Conservation (phyloP, 2,329 filamentous ascomycete species). For the Magnaporthiopsis poae region DNA sequence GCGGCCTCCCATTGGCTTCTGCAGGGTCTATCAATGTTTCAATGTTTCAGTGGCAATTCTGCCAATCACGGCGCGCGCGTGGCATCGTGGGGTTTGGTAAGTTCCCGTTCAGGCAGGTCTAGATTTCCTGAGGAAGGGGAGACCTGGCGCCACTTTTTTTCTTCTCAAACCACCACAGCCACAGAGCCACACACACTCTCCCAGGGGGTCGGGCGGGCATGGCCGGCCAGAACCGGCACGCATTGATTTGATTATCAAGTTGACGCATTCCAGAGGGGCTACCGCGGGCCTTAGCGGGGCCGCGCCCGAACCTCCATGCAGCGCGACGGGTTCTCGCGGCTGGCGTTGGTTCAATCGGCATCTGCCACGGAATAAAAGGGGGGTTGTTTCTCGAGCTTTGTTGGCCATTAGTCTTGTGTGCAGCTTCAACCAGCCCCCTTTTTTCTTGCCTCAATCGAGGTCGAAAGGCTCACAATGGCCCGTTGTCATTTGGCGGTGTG, state of each 20-base stretch:
- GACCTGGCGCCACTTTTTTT: neutral
- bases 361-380: neutral
- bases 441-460: neutral
- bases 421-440: neutral
- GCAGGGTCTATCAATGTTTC: neutral
- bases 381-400: neutral
- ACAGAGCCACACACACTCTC: neutral
- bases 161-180: neutral
- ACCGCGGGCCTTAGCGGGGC: no score
- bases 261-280: neutral
- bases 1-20: neutral
- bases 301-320: neutral
- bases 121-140: neutral
- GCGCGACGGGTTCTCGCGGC: neutral
- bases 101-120: neutral
- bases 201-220: neutral
- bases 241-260: neutral
- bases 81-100: no score
- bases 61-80: slow-evolving; percentile 1
- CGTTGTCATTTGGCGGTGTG: neutral
- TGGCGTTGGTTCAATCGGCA: neutral
- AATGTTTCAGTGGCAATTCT: neutral
- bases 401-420: neutral
- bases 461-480: neutral
- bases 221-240: neutral